These are phyloP conservation scores for Royoungia palumana DNA, from an alignment of 768 basidiomycete species.

Conservation along the genomic window DNA sequence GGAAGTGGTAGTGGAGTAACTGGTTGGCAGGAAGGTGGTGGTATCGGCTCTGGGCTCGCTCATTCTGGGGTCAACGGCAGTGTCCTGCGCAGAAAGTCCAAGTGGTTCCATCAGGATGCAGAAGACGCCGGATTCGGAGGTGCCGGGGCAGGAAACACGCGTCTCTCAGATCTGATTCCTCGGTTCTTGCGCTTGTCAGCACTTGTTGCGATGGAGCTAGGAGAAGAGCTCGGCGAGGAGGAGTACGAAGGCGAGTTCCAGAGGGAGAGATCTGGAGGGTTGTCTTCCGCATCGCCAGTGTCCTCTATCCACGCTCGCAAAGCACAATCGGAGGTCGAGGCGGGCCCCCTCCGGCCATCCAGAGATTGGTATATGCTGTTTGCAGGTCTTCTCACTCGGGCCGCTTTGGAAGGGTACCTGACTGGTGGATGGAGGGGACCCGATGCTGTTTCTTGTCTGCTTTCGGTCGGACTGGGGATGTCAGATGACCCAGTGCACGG, in stretches of 20 bases:
- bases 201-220: slow-evolving; percentile 73
- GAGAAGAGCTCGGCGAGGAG: slow-evolving; percentile 61
- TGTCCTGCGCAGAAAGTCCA: slow-evolving; percentile 50
- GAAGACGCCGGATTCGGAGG: slow-evolving; percentile 25
- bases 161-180: slow-evolving; percentile 61
- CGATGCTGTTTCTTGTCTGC: slow-evolving; percentile 63
- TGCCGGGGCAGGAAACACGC: slow-evolving; percentile 56
- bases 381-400: slow-evolving; percentile 74
- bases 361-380: slow-evolving; percentile 81
- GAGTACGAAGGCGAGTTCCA: slow-evolving; percentile 38
- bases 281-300: slow-evolving; percentile 7
- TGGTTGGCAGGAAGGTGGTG: slow-evolving; percentile 74
- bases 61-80: slow-evolving; percentile 55
- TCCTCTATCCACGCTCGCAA: slow-evolving; percentile 16
- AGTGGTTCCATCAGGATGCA: slow-evolving; percentile 21
- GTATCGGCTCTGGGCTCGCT: slow-evolving; percentile 68
- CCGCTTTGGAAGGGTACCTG: slow-evolving; percentile 81
- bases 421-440: slow-evolving; percentile 77
- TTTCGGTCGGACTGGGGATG: slow-evolving; percentile 67
- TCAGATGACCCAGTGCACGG: slow-evolving; percentile 24
- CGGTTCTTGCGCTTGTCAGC: slow-evolving; percentile 77
- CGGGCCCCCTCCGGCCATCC: slow-evolving; percentile 61
- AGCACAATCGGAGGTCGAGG: slow-evolving; percentile 37
- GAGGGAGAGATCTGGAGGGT: slow-evolving; percentile 22
- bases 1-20: slow-evolving; percentile 49